Conservation (phyloP, 2,329 filamentous ascomycete genomes). For the Alternaria sp. region DNA sequence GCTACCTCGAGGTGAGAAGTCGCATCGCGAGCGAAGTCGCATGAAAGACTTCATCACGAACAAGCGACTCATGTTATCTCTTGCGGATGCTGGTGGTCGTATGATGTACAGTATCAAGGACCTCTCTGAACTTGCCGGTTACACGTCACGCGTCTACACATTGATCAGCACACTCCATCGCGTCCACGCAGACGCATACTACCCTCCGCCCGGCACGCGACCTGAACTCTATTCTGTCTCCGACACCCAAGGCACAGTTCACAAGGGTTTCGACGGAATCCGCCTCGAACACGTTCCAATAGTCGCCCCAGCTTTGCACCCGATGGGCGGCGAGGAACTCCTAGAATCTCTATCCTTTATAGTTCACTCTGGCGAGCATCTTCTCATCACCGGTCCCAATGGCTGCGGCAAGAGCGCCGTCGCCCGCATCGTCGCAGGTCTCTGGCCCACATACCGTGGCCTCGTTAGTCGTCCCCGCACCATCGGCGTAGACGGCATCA, state of each 20-base stretch:
- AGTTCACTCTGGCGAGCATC: constrained; percentile 87
- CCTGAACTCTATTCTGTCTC: constrained; percentile 87
- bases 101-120: constrained; percentile 99
- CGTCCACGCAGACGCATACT: constrained; percentile 90
- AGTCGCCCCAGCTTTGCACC: constrained; percentile 87
- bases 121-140: constrained; percentile 90
- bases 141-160: constrained; percentile 95
- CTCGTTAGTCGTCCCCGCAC: constrained; percentile 85
- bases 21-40: constrained; percentile 76
- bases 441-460: constrained; percentile 96
- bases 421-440: constrained; percentile 82
- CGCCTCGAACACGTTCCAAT: constrained; percentile 92
- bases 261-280: constrained; percentile 94
- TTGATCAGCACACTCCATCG: constrained; percentile 93
- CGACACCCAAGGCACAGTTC: constrained; percentile 91
- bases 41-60: constrained; percentile 99
- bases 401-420: constrained; percentile 94
- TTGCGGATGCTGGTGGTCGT: constrained; percentile 92
- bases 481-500: constrained; percentile 87
- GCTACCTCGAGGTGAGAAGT: constrained; percentile 60
- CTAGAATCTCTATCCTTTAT: constrained; percentile 89
- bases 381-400: constrained; percentile 93
- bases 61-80: constrained; percentile 95
- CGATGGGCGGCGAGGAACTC: constrained; percentile 89
- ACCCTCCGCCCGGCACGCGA: constrained; percentile 69